Conservation (phyloP, 331 rosid genomes). For the Malus hybrid region DNA sequence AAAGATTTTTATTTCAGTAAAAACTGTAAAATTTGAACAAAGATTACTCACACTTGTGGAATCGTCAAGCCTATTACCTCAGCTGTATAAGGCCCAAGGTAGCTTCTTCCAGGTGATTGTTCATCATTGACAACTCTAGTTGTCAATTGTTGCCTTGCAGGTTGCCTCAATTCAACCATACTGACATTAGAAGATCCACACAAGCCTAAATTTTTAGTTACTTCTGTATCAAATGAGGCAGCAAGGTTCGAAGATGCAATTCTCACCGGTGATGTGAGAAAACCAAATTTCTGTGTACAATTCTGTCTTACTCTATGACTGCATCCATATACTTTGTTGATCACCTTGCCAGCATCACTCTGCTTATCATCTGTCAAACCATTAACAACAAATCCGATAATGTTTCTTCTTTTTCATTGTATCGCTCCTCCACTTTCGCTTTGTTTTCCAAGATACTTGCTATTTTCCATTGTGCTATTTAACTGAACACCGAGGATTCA, state of each 20-base stretch:
- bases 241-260: constrained; percentile 8
- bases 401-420: constrained; percentile 25
- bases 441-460: too few relatives aligned
- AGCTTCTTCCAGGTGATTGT: constrained; percentile 5
- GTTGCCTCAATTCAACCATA: constrained; percentile 14
- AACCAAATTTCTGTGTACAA: too few relatives aligned
- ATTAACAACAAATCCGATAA: neutral
- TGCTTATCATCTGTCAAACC: too few relatives aligned
- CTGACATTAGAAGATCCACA: neutral
- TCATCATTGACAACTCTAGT: constrained; percentile 6
- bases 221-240: neutral
- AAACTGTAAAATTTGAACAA: too few relatives aligned
- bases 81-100: constrained; percentile 32
- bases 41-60: constrained; percentile 12
- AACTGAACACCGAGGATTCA: too few relatives aligned
- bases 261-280: neutral
- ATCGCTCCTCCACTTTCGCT: neutral
- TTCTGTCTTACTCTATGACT: too few relatives aligned
- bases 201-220: too few relatives aligned
- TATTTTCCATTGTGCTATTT: too few relatives aligned
- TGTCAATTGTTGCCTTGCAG: constrained; percentile 14
- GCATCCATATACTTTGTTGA: too few relatives aligned
- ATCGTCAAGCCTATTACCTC: constrained; percentile 71
- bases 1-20: too few relatives aligned
- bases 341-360: too few relatives aligned